These are phyloP conservation scores for Fusarium nurragi DNA, from an alignment of 2,329 filamentous ascomycete genomes.

Conservation along the genomic window DNA sequence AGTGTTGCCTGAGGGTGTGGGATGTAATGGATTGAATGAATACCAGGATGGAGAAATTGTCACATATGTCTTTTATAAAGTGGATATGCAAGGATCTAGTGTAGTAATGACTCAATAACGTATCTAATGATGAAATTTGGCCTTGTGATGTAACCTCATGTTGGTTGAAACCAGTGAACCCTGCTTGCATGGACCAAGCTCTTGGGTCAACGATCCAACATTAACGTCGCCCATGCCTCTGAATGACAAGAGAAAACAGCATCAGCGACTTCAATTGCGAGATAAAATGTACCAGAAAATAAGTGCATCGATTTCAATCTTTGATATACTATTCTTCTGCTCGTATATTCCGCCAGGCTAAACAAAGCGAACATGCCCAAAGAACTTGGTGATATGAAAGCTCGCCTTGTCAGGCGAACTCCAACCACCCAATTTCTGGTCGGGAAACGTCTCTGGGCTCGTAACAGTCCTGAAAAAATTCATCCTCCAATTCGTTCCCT, in stretches of 20 bases:
- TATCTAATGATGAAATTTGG: not conserved
- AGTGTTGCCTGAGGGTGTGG: constrained; percentile 1
- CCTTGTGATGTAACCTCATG: not conserved
- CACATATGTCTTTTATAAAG: not conserved
- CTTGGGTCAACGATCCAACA: not conserved
- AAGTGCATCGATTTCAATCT: not conserved
- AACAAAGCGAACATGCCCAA: constrained; percentile 54
- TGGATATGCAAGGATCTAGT: not conserved
- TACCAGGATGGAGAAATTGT: constrained; percentile 2
- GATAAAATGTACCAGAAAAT: not conserved
- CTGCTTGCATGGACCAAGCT: not conserved
- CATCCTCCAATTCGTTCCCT: constrained; percentile 60
- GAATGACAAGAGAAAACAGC: not conserved
- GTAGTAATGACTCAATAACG: constrained; percentile 11
- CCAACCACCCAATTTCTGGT: constrained; percentile 58
- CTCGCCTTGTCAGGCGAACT: constrained; percentile 56
- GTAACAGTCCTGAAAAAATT: constrained; percentile 62
- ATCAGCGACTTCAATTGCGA: not conserved
- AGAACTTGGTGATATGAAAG: constrained; percentile 60
- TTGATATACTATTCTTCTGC: not conserved
- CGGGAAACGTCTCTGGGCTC: constrained; percentile 54
- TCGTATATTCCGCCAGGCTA: constrained; percentile 17
- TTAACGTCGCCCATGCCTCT: not conserved
- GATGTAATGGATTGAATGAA: not conserved
- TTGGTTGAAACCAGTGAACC: not conserved